Conservation (phyloP, 78 protist species). For the Dictyostelium citrinum region DNA sequence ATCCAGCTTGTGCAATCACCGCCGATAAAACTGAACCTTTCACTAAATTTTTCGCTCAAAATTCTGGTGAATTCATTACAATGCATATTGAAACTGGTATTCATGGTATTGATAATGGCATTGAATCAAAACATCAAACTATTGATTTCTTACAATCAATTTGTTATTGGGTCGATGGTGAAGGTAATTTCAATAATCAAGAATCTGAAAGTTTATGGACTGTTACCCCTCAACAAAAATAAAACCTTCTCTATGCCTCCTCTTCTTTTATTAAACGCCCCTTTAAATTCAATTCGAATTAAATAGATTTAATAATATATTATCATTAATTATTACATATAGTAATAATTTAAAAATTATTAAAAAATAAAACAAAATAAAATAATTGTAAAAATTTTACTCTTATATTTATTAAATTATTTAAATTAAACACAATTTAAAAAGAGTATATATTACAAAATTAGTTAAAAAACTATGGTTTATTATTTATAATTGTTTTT, state of each 20-base stretch:
- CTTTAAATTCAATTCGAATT: not conserved
- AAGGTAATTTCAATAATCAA: conserved; percentile 10
- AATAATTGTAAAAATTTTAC: no score
- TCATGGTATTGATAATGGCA: conserved; percentile 6
- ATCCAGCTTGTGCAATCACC: conserved; percentile 42
- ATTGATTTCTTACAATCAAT: conserved; percentile 35
- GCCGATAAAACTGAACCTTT: conserved; percentile 40
- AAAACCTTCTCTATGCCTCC: not conserved
- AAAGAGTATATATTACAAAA: no score
- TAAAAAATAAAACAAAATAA: no score
- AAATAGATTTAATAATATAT: not conserved
- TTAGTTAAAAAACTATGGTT: no score
- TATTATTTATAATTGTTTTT: not conserved
- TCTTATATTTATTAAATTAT: no score
- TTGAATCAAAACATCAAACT: not conserved
- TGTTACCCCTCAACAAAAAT: not conserved
- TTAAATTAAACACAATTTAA: no score
- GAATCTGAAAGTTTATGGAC: not conserved
- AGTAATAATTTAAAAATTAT: no score
- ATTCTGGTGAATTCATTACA: conserved; percentile 44
- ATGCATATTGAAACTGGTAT: conserved; percentile 63
- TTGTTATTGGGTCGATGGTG: conserved; percentile 33
- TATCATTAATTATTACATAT: no score
- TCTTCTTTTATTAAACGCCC: no score
- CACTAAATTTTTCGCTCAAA: conserved; percentile 27